Base-by-base conservation (phyloP, 176 grass and related monocot genomes). In the Avena sativa region DNA sequence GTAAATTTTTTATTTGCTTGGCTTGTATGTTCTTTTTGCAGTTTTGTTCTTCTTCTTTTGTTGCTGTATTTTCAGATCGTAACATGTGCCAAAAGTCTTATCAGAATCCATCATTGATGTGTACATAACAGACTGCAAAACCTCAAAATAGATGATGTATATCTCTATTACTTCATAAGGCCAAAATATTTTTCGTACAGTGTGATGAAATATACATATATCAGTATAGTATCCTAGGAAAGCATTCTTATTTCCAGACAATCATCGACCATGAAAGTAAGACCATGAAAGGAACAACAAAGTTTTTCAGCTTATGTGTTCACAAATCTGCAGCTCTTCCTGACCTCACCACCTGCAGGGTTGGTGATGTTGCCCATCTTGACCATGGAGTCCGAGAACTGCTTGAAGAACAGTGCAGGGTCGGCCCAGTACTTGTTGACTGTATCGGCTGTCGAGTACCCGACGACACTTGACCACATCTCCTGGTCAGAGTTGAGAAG, bases 301-400 rank as follows among this genome's bases (percentile, higher is more conserved):
- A 46, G 17, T 81, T 43, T 61, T 55, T 38, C n/a, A 56, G 44
- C 76, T 77, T 83, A 97, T 79, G 87, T 94, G 90, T 99, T 99
- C 62, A 99, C 85, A 62, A 96, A 96, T 93, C 97, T 96, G 94
- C 94, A 96, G 76, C 79, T 93, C 87, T 94, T 99, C 87, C 94
- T 90, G 62, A 99, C 94, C 77, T 96, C 97, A 6, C 97, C 94
- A n/a, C 94, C 94, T 2, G 68, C 87, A 1, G 94, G 90, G 55
- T 99, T 99, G 43, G 90, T 96, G 83, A 99, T 96, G 58, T 99
- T 99, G 34, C 97, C 94, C 97, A 99, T 99, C 85, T 96, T 99
- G 21, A 99, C 97, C 92, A 99, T 99, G 36, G 94, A 96, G 81
- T 99, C 94, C 1, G 94, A 91, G 85, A 99, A 99, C 23, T 99